Evolutionary conservation across 305 asterid genomes (phyloP), one percentile per base, ranked within the genome.

Genomic region (Solanum hybrid): DNA sequence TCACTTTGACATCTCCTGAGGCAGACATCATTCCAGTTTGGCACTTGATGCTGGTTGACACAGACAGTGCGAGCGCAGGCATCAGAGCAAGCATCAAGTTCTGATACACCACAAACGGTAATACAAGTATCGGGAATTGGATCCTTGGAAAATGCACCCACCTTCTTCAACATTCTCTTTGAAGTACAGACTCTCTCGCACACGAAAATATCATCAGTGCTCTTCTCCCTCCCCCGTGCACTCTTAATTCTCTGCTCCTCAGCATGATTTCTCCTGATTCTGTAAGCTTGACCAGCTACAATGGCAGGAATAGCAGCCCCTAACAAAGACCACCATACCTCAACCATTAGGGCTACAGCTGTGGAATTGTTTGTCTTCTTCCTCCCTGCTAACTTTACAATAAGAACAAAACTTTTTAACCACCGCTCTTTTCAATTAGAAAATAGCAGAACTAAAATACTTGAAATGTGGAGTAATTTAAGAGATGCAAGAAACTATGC

Each of bases 101-200:
- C 98, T 3, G 99, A 96, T 39, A 95, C 99, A 29, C 99, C 99
- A 83, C 99, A 96, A 3, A 97, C 99, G 0, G 98, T 97, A 10
- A 95, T 95, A 26, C 99, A 97, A 1, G 99, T 95, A 87, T 97
- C 99, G 0, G 97, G 97, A 92, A 95, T 95, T 31, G 99, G 99
- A 89, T 97, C 99, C 90, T 97, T 97, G 77, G 99, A 96, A 92
- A 97, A 97, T 10, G 98, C 93, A 4, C 99, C 99, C 0, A 97
- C 98, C 93, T 97, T 97, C 92, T 97, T 97, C 91, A 95, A 91
- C 99, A 97, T 97, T 88, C 99, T 95, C 90, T 97, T 96, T 1
- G 99, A 96, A 3, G 98, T 96, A 90, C 99, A 97, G 34, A 97
- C 99, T 81, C 99, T 94, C 92, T 97, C 99, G 14, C 98, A 97